Evolutionary conservation across 2,329 filamentous ascomycete genomes (phyloP).

Genomic region (Geosmithia flava): DNA sequence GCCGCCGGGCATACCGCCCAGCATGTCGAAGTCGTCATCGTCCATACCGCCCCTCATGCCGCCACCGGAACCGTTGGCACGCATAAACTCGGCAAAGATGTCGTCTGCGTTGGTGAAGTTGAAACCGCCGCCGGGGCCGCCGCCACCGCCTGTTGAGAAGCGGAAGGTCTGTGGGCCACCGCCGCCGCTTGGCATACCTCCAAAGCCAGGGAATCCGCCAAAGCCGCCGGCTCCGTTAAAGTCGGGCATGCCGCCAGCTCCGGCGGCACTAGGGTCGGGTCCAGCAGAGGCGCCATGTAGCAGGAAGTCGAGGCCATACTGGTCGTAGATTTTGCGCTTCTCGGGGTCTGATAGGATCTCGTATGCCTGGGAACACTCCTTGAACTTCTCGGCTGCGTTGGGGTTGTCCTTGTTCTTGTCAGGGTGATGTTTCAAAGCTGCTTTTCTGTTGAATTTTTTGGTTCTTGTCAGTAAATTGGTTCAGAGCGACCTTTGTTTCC

Average conservation of each 20-base stretch:
- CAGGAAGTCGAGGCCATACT: conserved; percentile 88
- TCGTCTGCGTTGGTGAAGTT: conserved; percentile 72
- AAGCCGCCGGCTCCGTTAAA: conserved; percentile 35
- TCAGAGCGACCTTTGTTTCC: background rate
- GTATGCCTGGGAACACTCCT: conserved; percentile 94
- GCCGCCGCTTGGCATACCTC: conserved; percentile 18
- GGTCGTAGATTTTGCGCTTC: conserved; percentile 91
- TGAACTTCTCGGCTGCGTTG: conserved; percentile 83
- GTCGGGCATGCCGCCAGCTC: conserved; percentile 38
- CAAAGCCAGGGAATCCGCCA: conserved; percentile 34
- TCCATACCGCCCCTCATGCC: conserved; percentile 26
- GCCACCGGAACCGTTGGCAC: conserved; percentile 34
- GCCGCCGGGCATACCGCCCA: conserved; percentile 25
- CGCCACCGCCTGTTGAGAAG: conserved; percentile 45
- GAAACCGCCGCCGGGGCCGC: conserved; percentile 68
- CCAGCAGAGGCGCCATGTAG: conserved; percentile 62
- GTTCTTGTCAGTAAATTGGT: conserved; percentile 19
- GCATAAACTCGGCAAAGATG: conserved; percentile 78
- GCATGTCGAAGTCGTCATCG: conserved; percentile 34
- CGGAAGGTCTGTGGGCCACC: conserved; percentile 46
- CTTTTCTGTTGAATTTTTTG: conserved; percentile 45
- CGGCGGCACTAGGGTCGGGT: conserved; percentile 44
- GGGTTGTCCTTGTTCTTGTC: conserved; percentile 97
- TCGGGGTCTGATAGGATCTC: conserved; percentile 96
- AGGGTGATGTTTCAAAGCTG: conserved; percentile 83